Evolutionary conservation across 345 rosid species (phyloP), one percentile per base, ranked within the genome.

Genomic region (Schrenkiella parvula): DNA sequence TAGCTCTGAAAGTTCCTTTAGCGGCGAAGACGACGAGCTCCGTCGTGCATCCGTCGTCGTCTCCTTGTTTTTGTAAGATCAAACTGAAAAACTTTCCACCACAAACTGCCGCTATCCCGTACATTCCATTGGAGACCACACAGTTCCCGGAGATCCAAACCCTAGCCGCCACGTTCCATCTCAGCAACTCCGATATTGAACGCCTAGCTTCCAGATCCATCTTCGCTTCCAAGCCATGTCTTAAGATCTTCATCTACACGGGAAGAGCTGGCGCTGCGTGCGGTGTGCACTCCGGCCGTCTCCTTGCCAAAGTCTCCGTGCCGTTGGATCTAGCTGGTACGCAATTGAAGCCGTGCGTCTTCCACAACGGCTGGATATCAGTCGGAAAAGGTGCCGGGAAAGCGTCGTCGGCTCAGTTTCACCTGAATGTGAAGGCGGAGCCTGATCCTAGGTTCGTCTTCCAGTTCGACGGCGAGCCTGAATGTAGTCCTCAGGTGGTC

Each of bases 391-490:
- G 76, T 56, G 76, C 79, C 11, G 74, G 84, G 2, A 80, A 86
- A 72, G 78, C 83, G 4, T 65, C 86, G 14, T 72, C 87, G 13
- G 87, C 96, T 29, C 86, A 85, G 77, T 82, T 93, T 47, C 90
- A 90, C 72, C 74, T 89, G 79, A 82, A 73, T 69, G 96, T 93
- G 10, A 90, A 81, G 64, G 87, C 98, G 2, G 98, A 90, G 74
- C 97, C 92, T 14, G 97, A 89, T 72, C 98, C 95, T 7, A 84
- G 98, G 62, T 93, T 87, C 74, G 98, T 93, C n/a, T 93, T 93
- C 41, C 92, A 93, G 83, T 93, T 93, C 75, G 98, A 93, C 62
- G 97, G 93, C 14, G 97, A 90, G 55, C 98, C 98, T 0, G 98
- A 90, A 52, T 93, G 98, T 55, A 93, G 98, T 63, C 98, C 98